phyloP scores from a whole-genome alignment of 139 green algal genomes.

The Chlorella ohadii region DNA sequence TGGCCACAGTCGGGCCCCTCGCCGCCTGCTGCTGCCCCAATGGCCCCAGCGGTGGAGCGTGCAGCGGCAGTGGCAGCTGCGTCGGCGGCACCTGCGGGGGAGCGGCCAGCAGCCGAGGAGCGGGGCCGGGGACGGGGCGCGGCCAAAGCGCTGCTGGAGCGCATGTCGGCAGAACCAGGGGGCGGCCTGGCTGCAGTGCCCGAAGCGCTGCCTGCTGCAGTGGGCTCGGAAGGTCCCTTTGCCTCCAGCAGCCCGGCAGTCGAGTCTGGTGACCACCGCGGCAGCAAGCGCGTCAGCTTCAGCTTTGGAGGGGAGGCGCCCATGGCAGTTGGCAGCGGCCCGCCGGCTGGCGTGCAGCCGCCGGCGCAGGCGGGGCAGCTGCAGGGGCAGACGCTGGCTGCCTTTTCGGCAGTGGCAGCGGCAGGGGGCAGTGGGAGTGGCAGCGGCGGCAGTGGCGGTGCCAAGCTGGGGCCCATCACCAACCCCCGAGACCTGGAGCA shows the following conservation, averaged over 20 bases:
- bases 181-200: not conserved
- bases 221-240: too few species aligned
- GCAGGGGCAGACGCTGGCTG: not conserved
- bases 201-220: not conserved
- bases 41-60: not conserved
- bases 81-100: not conserved
- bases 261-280: not conserved
- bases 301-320: not conserved
- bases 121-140: conserved; percentile 23
- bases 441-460: not conserved
- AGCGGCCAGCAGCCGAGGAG: conserved; percentile 4
- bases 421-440: not conserved
- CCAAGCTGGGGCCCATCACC: not conserved
- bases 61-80: not conserved
- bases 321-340: not conserved
- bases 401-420: not conserved
- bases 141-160: conserved; percentile 25
- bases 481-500: conserved; percentile 35
- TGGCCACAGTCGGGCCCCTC: not conserved
- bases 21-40: not conserved
- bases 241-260: too few species aligned
- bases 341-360: not conserved
- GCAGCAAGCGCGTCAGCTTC: not conserved
- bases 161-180: not conserved
- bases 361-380: conserved; percentile 6